Evolutionary conservation across 805 yeast genomes (phyloP), one percentile per base, ranked within the genome.

Genomic region (Candida quercuum): DNA sequence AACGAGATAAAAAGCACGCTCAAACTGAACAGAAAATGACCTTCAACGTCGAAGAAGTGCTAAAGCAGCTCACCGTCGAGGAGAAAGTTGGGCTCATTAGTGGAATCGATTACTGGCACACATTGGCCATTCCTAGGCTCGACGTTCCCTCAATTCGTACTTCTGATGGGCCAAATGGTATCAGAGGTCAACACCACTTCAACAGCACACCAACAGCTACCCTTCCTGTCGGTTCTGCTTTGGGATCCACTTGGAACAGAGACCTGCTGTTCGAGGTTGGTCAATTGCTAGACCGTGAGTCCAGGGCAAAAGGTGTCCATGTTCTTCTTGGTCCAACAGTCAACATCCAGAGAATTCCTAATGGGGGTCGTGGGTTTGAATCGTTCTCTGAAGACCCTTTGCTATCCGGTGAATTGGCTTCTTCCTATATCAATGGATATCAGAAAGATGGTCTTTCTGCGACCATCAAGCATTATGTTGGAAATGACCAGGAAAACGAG

Each of bases 311-410:
- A 46, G 70, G 73, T 27, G 78, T 67, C 11, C 73, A 71, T 43
- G 69, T 70, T 16, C 63, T 72, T 32, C 56, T 72, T 31, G 77
- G 74, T 8, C 76, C 76, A 28, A 52, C 74, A 35, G 54, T 72
- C 25, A 76, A 76, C 59, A 76, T 74, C 45, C 75, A 67, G 35
- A 60, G 83, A 37, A 67, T 70, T 10, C 82, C 82, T 8, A 56
- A 72, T 23, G 81, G 82, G 19, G 82, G 85, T 15, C 59, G 85
- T 37, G 76, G 76, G 2, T 78, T 77, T 48, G 85, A 78, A 54
- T 66, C 76, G 23, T 78, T 72, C 56, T 64, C 76, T 18, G 85
- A 78, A 55, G 85, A 78, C 49, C 85, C 85, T 3, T 57, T 63
- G 24, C 50, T 71, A 24, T 54, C 73, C 6, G 77, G 77, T 39